Percentiles rank a stretch among this genome's conserved stretches.
Evolutionary conservation across 2,329 filamentous ascomycete genomes (phyloP).

Genomic region (Cercospora zeae-maydis): DNA sequence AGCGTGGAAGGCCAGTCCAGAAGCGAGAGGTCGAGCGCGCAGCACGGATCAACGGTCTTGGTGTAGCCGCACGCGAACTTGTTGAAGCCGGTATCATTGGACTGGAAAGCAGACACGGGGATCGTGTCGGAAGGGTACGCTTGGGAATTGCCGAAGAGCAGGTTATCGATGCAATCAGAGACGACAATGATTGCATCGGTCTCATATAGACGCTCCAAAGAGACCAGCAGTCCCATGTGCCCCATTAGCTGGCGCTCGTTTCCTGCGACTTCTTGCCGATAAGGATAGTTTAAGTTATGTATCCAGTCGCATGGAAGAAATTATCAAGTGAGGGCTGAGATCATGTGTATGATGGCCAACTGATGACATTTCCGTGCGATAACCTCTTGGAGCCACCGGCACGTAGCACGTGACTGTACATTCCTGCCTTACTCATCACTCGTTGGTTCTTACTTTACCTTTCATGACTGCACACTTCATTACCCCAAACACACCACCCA

Average conservation of each 20-base stretch:
- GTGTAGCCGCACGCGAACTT: constrained; percentile 73
- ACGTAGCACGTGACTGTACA: too few species aligned
- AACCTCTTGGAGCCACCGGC: too few species aligned
- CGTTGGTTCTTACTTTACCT: too few species aligned
- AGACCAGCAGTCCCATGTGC: neutral
- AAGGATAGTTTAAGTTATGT: too few species aligned
- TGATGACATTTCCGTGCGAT: too few species aligned
- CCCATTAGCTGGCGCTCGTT: neutral
- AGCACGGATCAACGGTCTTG: constrained; percentile 58
- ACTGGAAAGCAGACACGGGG: constrained; percentile 71
- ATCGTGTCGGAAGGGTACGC: constrained; percentile 81
- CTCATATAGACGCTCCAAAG: constrained; percentile 52
- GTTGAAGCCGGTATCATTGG: constrained; percentile 85
- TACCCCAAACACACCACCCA: neutral
- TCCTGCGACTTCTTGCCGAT: too few species aligned
- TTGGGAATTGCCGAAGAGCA: constrained; percentile 88
- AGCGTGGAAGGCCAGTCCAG: constrained; percentile 33
- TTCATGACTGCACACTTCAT: too few species aligned
- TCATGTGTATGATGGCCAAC: too few species aligned
- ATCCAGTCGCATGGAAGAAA: too few species aligned
- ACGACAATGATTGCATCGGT: constrained; percentile 81
- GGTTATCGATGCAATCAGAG: constrained; percentile 78
- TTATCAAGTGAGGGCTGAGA: too few species aligned
- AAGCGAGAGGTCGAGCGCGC: constrained; percentile 35
- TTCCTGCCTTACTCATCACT: too few species aligned